Evolutionary conservation across 208 protist genomes (phyloP).

Genomic region (Novymonas esmeraldas): DNA sequence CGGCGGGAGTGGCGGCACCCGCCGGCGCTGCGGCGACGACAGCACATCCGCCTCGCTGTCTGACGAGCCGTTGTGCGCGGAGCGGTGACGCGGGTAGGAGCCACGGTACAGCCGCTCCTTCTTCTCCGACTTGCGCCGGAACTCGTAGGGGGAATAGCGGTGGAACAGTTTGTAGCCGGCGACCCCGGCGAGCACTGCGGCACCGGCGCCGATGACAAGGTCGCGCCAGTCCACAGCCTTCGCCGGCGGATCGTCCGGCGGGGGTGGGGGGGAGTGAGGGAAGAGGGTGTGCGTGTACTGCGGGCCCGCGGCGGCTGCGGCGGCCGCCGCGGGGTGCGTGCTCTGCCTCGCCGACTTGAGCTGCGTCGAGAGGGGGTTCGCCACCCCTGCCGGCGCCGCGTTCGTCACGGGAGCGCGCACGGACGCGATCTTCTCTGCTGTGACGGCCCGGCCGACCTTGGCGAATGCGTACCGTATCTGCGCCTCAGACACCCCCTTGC

Average conservation of each 20-base stretch:
- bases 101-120: slow-evolving; percentile 19
- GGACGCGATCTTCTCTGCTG: slow-evolving; percentile 48
- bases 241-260: slow-evolving; percentile 18
- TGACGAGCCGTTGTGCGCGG: slow-evolving; percentile 13
- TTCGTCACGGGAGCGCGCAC: slow-evolving; percentile 15
- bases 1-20: slow-evolving; percentile 17
- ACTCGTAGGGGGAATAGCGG: slow-evolving; percentile 80
- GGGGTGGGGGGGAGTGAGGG: slow-evolving; percentile 36
- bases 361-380: slow-evolving; percentile 4
- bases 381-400: not conserved
- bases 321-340: not conserved
- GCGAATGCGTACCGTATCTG: slow-evolving; percentile 72
- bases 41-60: slow-evolving; percentile 32
- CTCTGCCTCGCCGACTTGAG: slow-evolving; percentile 8
- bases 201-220: slow-evolving; percentile 75
- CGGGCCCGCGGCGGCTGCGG: slow-evolving; percentile 9
- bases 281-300: slow-evolving; percentile 52
- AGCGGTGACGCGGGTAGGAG: slow-evolving; percentile 2
- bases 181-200: slow-evolving; percentile 49
- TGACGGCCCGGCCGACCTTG: slow-evolving; percentile 49
- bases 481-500: slow-evolving; percentile 65
- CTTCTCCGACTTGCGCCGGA: slow-evolving; percentile 68
- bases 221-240: slow-evolving; percentile 70
- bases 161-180: slow-evolving; percentile 70
- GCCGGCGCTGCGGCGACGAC: slow-evolving; percentile 8